Conservation (phyloP, 768 basidiomycete species). For the Tulasnella sp. region DNA sequence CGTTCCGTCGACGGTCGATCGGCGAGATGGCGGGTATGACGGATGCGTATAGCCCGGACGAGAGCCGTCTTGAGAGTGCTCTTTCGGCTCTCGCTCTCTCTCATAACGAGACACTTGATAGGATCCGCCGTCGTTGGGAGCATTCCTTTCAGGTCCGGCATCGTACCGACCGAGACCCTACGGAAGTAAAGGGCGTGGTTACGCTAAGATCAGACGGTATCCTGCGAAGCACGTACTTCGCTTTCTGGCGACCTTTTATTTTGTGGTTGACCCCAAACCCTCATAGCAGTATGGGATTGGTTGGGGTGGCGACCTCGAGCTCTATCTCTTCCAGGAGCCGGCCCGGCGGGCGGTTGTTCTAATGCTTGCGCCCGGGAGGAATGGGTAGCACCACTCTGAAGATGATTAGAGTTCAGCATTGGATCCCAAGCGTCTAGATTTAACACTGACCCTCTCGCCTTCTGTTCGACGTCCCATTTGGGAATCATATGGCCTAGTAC, state of each 20-base stretch:
- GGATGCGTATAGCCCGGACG: not conserved
- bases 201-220: too few relatives aligned
- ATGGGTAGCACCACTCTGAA: conserved; percentile 20
- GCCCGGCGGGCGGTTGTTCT: not conserved
- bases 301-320: not conserved
- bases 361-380: conserved; percentile 8
- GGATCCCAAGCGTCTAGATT: not conserved
- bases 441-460: not conserved
- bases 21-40: not conserved
- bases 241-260: not conserved
- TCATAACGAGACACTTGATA: not conserved
- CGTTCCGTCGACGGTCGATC: not conserved
- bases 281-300: not conserved
- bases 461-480: not conserved
- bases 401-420: too few relatives aligned
- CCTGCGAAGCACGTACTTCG: not conserved
- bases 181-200: not conserved
- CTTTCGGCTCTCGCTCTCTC: not conserved
- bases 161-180: not conserved
- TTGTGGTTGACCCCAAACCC: conserved; percentile 1
- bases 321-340: not conserved
- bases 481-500: not conserved
- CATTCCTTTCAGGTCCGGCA: not conserved
- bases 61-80: not conserved
- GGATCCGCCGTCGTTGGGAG: not conserved